phyloP scores from a whole-genome alignment of 2,329 filamentous ascomycete genomes.

The Botrytis aclada region DNA sequence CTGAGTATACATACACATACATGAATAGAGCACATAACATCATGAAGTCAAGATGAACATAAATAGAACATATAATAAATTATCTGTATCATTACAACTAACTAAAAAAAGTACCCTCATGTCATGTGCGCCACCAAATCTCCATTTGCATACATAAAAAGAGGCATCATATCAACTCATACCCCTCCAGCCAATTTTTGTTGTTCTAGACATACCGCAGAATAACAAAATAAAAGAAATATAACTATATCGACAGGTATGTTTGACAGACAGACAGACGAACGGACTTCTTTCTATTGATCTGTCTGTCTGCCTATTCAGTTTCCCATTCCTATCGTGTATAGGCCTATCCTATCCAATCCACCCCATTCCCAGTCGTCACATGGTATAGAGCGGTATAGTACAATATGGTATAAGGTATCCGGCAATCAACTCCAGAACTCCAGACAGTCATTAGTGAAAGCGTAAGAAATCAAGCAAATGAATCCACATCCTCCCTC shows the following conservation, averaged over 20 bases:
- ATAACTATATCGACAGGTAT: not conserved
- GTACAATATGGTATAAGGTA: not conserved
- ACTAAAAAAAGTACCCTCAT: not conserved
- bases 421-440: slow-evolving; percentile 1
- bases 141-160: not conserved
- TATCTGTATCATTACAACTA: not conserved
- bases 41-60: not conserved
- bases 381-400: not conserved
- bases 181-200: not conserved
- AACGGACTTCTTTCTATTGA: too few relatives aligned
- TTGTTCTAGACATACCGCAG: not conserved
- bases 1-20: not conserved
- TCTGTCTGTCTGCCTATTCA: not conserved
- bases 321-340: not conserved
- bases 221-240: not conserved
- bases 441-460: not conserved
- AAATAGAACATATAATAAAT: not conserved
- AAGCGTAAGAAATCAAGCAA: not conserved
- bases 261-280: not conserved
- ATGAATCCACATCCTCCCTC: not conserved
- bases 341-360: not conserved
- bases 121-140: not conserved
- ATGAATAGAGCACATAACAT: not conserved
- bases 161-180: not conserved
- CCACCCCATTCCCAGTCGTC: not conserved